Evolutionary conservation across 2,329 filamentous ascomycete species (phyloP), one percentile per base, ranked within the genome.

Genomic region (Decorospora gaudefroyi): DNA sequence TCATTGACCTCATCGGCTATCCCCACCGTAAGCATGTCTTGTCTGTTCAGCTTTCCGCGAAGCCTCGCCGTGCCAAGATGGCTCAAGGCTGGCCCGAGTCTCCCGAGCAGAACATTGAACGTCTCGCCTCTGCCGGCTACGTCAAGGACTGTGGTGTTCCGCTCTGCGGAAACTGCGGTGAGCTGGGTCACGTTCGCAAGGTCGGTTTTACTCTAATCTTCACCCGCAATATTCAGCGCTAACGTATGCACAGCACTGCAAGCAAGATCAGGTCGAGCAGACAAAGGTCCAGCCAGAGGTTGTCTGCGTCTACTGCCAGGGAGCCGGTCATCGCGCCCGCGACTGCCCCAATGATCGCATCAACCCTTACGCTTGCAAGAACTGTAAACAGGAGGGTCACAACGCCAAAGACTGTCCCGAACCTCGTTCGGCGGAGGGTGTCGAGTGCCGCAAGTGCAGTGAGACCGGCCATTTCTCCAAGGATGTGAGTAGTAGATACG

Each of bases 301-400:
- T 34, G 75, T 74, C 32, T 90, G 86, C 65, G 79, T 74, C 71
- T 85, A 88, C 71, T 89, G 86, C 53, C 72, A 77, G 3, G 75
- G 78, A 26, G 70, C 75, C 17, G 85, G 85, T 7, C 86, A 89
- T 59, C 84, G 85, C 45, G 71, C 84, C 37, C 82, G 86, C 37
- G 85, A 90, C 55, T 90, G 86, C 46, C 65, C 65, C 4, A 61
- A 71, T 43, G 65, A 68, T 45, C 72, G 86, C 35, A 70, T 81
- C 19, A 81, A 86, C 72, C 83, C 76, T 43, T 84, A 79, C 53
- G 82, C 81, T 6, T 88, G 85, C 78, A 81, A 78, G 64, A 88
- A 88, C 64, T 88, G 85, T 73, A 80, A 79, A 79, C 72, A 69
- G 63, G 72, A 69, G 19, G 62, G 65, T 6, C 62, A 65, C 29